Evolutionary conservation across 1,284 basidiomycete species (phyloP).

Genomic region (Boletus holoroseus): DNA sequence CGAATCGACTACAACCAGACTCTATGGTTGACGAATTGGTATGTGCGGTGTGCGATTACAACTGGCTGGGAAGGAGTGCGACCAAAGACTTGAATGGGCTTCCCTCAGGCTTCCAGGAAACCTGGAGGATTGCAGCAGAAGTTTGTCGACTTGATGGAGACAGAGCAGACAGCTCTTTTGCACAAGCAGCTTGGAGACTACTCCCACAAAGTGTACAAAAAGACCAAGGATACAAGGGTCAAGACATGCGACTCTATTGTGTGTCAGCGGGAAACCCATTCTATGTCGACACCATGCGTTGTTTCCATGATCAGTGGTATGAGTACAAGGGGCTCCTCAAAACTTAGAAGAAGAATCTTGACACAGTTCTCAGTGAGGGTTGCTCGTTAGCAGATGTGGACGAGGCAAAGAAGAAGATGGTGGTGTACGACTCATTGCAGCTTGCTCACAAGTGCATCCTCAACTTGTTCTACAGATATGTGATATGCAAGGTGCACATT

Average conservation of each 20-base stretch:
- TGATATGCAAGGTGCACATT: conserved; percentile 99
- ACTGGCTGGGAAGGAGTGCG: conserved; percentile 92
- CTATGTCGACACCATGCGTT: conserved; percentile 97
- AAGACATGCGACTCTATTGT: conserved; percentile 94
- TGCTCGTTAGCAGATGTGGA: conserved; percentile 81
- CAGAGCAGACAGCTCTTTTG: conserved; percentile 87
- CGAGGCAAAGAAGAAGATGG: conserved; percentile 99
- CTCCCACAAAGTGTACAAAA: conserved; percentile 97
- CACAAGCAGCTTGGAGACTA: conserved; percentile 99
- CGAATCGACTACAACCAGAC: conserved; percentile 97
- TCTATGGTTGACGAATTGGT: conserved; percentile 95
- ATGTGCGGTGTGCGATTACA: conserved; percentile 98
- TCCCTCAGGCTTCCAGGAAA: conserved; percentile 79
- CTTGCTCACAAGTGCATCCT: conserved; percentile 99
- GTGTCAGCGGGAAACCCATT: conserved; percentile 99
- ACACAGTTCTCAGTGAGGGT: conserved; percentile 63
- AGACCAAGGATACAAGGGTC: conserved; percentile 98
- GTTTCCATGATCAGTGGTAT: conserved; percentile 96
- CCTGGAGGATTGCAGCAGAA: conserved; percentile 71
- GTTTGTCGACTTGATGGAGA: conserved; percentile 80
- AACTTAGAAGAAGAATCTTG: conserved; percentile 99
- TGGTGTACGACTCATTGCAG: conserved; percentile 99
- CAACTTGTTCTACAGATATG: conserved; percentile 99
- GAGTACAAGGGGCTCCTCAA: conserved; percentile 99
- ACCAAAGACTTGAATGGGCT: conserved; percentile 93